Base-by-base conservation (phyloP, 306 rosid species). In the Acacia confusa region DNA sequence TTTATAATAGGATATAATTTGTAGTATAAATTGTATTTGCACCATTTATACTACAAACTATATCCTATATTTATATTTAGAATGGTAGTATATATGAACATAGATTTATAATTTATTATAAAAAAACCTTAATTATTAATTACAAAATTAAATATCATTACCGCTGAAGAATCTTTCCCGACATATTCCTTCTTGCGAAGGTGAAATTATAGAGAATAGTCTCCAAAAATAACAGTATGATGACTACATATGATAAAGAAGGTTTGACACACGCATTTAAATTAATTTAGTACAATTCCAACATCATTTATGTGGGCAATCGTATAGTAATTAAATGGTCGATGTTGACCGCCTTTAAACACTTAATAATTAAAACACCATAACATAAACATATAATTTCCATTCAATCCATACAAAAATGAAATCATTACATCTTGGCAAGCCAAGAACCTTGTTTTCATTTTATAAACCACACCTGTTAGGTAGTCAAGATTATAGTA, bases 171-270 rank as follows among this genome's bases (percentile, higher is more conserved):
- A 67, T 67, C 72, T 67, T 41, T 70, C 53, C 55, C 45, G 74
- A 70, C 20, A 43, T 16, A 22, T 38, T 41, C 32, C 50, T 41
- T 70, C 34, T 6, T 13, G 55, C 28, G 16, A 69, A 40, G 32
- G 36, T 4, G 47, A 43, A 41, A 70, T 41, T 70, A 70, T 70
- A 43, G 74, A 70, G 61, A 47, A 27, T 72, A n/a, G 76, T 28
- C 58, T 45, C 41, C 76, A 1, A 72, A 50, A 47, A 43, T 27
- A 72, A 44, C 38, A 47, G 9, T 47, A 16, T 47, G 43, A 36
- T 45, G 15, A 41, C 53, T 40, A 70, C 25, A 70, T 70, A 41
- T 41, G 53, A 28, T 22, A 40, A 70, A 41, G 20, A 22, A 10
- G 20, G 20, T 11, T 41, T 44, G 75, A 25, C 44, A 70, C 36